Evolutionary conservation across 495 filamentous ascomycete species (phyloP).

Genomic region (Lineolata rhizophorae): DNA sequence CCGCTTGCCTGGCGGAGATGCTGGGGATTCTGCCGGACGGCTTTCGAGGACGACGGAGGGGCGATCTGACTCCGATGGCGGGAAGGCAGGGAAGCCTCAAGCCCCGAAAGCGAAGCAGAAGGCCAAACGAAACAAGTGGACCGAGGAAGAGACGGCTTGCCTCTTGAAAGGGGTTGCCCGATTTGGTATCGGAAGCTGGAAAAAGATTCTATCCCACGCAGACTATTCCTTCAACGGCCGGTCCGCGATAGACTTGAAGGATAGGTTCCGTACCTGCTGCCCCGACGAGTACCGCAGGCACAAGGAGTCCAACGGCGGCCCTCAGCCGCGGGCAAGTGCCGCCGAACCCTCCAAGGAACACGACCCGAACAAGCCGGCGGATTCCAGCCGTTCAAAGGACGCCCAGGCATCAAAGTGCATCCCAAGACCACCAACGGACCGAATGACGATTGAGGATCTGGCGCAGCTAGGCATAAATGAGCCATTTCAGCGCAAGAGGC

Average conservation of each 20-base stretch:
- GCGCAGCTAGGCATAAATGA: too few relatives aligned
- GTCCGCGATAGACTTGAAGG: constrained; percentile 65
- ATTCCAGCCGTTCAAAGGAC: constrained; percentile 30
- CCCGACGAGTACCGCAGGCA: constrained; percentile 22
- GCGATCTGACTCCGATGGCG: neutral
- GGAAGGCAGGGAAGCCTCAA: neutral
- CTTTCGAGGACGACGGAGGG: neutral
- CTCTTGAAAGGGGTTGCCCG: constrained; percentile 55
- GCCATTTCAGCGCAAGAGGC: too few relatives aligned
- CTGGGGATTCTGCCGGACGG: neutral
- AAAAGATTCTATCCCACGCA: constrained; percentile 52
- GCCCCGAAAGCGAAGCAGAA: neutral
- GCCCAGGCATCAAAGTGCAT: constrained; percentile 8
- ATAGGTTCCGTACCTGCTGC: constrained; percentile 60
- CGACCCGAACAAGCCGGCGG: constrained; percentile 20
- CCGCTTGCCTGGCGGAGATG: neutral
- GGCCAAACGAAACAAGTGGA: constrained; percentile 30
- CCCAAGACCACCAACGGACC: too few relatives aligned
- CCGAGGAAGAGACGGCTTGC: constrained; percentile 60
- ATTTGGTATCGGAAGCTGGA: constrained; percentile 79
- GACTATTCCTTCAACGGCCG: constrained; percentile 56
- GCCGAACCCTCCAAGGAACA: constrained; percentile 4
- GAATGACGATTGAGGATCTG: too few relatives aligned
- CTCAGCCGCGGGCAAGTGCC: neutral
- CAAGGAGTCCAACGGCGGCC: constrained; percentile 15